Percentiles rank a stretch among this genome's conserved stretches.
Evolutionary conservation across 1,284 basidiomycete species (phyloP).

Genomic region (Rhodotorula sp.): DNA sequence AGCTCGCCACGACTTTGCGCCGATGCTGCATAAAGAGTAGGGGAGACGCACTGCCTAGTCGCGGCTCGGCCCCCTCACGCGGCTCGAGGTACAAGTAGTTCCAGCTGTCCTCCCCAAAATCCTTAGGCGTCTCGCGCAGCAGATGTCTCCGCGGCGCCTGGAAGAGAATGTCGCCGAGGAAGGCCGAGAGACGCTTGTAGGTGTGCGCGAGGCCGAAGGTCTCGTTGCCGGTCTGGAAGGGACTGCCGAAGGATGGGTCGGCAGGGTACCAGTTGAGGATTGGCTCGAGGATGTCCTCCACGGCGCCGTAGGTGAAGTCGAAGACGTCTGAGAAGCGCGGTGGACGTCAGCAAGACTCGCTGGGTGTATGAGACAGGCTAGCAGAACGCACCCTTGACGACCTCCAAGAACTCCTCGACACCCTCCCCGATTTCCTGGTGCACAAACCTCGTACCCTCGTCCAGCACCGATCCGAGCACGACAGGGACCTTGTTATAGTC

Average conservation of each 20-base stretch:
- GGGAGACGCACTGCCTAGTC: conserved; percentile 26
- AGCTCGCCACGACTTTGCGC: not conserved
- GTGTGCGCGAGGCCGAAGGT: conserved; percentile 22
- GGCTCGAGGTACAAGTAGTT: conserved; percentile 27
- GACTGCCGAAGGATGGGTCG: conserved; percentile 18
- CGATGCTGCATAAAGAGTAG: too few relatives aligned
- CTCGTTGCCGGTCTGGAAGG: conserved; percentile 19
- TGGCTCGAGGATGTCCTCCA: conserved; percentile 33
- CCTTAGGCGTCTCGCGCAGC: conserved; percentile 39
- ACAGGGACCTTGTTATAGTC: conserved; percentile 32
- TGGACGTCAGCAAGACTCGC: too few relatives aligned
- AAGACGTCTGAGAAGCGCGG: conserved; percentile 13
- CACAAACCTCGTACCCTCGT: conserved; percentile 34
- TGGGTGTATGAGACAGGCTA: not conserved
- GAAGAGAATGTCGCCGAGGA: conserved; percentile 38
- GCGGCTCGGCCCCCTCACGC: conserved; percentile 11
- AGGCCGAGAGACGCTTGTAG: conserved; percentile 20
- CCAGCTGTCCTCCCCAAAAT: conserved; percentile 38
- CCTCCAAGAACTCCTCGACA: conserved; percentile 18
- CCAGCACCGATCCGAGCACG: conserved; percentile 26
- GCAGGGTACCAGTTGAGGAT: conserved; percentile 30
- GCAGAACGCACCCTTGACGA: conserved; percentile 17
- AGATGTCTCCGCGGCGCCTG: conserved; percentile 37
- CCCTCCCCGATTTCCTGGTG: not conserved
- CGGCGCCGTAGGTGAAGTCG: conserved; percentile 36